phyloP scores from a whole-genome alignment of 495 filamentous ascomycete species.

The Neurospora sp. region DNA sequence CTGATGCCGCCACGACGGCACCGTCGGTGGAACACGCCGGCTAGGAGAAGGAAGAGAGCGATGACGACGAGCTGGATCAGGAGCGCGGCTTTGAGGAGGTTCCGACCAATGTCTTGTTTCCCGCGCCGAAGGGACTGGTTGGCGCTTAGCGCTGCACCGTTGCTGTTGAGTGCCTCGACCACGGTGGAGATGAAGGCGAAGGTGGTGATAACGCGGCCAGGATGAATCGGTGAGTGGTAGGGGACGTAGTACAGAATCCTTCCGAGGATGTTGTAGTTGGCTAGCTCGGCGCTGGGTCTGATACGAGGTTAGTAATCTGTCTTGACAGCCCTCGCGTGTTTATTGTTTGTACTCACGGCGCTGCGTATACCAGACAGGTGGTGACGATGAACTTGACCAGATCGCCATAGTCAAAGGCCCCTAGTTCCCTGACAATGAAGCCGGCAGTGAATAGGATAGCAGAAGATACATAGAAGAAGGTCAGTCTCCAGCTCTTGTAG shows the following conservation, averaged over 20 bases:
- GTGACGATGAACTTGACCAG: constrained; percentile 49
- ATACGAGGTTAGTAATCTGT: not conserved
- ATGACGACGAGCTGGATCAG: constrained; percentile 60
- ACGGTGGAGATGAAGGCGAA: constrained; percentile 54
- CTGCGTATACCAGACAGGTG: constrained; percentile 49
- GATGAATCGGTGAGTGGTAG: constrained; percentile 67
- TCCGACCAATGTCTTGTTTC: constrained; percentile 43
- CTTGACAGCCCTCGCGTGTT: not conserved
- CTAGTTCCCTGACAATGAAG: constrained; percentile 47
- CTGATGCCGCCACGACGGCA: constrained; percentile 44
- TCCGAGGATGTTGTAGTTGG: constrained; percentile 68
- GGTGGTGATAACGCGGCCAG: constrained; percentile 64
- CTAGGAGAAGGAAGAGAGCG: constrained; percentile 47
- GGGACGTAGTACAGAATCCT: constrained; percentile 72
- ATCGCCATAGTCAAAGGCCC: constrained; percentile 49
- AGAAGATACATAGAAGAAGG: constrained; percentile 28
- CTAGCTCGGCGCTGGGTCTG: constrained; percentile 61
- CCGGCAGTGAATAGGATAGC: constrained; percentile 42
- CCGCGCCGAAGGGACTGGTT: constrained; percentile 37
- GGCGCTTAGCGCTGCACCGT: constrained; percentile 53
- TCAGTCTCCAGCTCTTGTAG: constrained; percentile 40
- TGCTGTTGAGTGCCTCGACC: constrained; percentile 58
- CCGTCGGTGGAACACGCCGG: constrained; percentile 47
- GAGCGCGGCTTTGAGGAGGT: constrained; percentile 55
- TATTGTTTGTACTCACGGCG: constrained; percentile 45